Percentiles rank a stretch among this genome's conserved stretches.
Evolutionary conservation across 164 flowering plant genomes (phyloP).

Genomic region (Vitis riparia): DNA sequence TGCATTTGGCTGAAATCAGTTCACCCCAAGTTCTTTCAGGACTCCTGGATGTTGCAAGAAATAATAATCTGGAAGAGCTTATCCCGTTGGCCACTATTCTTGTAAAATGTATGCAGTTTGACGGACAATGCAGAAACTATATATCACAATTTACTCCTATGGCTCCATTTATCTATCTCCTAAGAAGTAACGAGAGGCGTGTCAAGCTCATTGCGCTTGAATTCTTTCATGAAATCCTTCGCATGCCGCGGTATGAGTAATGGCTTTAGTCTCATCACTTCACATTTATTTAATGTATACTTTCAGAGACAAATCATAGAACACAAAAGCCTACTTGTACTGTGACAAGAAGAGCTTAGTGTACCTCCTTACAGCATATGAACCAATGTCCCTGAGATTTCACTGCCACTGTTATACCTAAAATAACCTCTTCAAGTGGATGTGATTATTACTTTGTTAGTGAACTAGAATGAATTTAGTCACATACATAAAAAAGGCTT

Average conservation of each 20-base stretch:
- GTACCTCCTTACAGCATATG: not conserved
- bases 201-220: conserved; percentile 55
- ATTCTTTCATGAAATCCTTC: conserved; percentile 65
- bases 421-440: not conserved
- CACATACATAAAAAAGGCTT: not conserved
- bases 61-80: conserved; percentile 39
- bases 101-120: conserved; percentile 65
- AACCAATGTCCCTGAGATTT: not conserved
- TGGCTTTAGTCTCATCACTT: not conserved
- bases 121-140: conserved; percentile 61
- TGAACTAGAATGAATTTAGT: not conserved
- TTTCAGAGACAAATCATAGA: not conserved
- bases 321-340: not conserved
- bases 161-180: conserved; percentile 50
- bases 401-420: not conserved
- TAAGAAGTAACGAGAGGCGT: conserved; percentile 45
- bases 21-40: conserved; percentile 56
- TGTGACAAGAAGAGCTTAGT: not conserved
- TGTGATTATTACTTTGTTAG: not conserved
- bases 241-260: conserved; percentile 60
- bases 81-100: conserved; percentile 58
- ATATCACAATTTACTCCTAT: conserved; percentile 44
- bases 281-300: not conserved
- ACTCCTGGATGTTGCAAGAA: conserved; percentile 42
- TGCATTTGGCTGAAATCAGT: conserved; percentile 53